These are phyloP conservation scores for Chlamydomonas sp. DNA, from an alignment of 139 green algal species.

Conservation along the genomic window DNA sequence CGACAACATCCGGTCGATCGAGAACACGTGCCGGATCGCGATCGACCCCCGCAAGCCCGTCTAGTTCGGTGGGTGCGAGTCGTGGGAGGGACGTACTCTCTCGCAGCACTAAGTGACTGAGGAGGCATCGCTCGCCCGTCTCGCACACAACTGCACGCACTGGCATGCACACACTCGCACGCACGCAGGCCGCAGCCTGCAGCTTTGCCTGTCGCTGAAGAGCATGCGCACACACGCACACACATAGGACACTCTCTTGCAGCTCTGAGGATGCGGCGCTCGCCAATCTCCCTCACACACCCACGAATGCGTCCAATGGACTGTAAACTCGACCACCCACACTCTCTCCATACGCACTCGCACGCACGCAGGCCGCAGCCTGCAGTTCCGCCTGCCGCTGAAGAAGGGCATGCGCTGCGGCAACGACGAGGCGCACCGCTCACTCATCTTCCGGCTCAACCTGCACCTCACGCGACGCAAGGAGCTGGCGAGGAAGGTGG, in stretches of 20 bases:
- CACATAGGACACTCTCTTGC: too few species aligned
- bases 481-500: not conserved
- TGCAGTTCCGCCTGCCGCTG: conserved; percentile 34
- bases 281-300: too few species aligned
- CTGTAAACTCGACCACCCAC: too few species aligned
- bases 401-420: conserved; percentile 36
- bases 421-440: conserved; percentile 37
- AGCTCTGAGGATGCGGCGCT: too few species aligned
- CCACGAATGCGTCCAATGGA: too few species aligned
- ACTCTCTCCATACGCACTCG: not conserved
- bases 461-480: conserved; percentile 17
- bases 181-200: too few species aligned
- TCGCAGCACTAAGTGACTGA: not conserved
- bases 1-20: conserved; percentile 39
- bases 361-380: not conserved
- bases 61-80: not conserved
- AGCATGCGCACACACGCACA: too few species aligned
- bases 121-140: too few species aligned
- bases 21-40: conserved; percentile 27
- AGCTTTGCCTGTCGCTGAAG: too few species aligned
- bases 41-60: conserved; percentile 33
- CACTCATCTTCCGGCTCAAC: conserved; percentile 39
- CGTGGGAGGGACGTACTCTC: not conserved
- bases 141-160: too few species aligned
- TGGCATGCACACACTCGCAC: too few species aligned